phyloP scores from a whole-genome alignment of 1,284 basidiomycete species.

The Amylostereum chailletii region DNA sequence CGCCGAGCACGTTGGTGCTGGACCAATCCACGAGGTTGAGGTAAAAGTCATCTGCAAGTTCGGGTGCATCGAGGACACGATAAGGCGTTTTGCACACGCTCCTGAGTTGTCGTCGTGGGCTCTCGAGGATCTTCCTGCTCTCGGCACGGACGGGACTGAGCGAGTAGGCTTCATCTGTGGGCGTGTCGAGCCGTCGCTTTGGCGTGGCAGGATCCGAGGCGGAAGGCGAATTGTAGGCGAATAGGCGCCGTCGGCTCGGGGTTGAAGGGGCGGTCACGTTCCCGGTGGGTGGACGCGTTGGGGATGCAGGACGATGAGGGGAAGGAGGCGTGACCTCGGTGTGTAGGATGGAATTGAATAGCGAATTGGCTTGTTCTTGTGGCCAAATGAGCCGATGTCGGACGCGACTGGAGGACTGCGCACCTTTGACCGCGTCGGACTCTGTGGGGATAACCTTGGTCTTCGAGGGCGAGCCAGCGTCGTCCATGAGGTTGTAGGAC shows the following conservation, averaged over 20 bases:
- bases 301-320: constrained; percentile 49
- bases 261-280: constrained; percentile 43
- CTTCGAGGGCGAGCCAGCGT: constrained; percentile 58
- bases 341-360: constrained; percentile 67
- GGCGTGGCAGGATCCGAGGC: constrained; percentile 49
- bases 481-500: constrained; percentile 69
- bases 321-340: constrained; percentile 68
- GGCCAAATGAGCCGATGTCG: background rate
- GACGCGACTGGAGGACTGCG: constrained; percentile 11
- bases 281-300: constrained; percentile 37
- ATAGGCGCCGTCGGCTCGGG: constrained; percentile 58
- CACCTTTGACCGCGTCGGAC: constrained; percentile 70
- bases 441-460: constrained; percentile 67
- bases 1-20: constrained; percentile 88
- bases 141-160: constrained; percentile 85
- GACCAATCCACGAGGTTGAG: constrained; percentile 98
- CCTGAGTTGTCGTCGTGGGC: constrained; percentile 74
- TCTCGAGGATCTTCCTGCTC: constrained; percentile 78
- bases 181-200: constrained; percentile 58
- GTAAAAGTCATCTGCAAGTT: constrained; percentile 97
- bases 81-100: constrained; percentile 93
- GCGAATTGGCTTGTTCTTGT: constrained; percentile 72
- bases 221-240: constrained; percentile 59
- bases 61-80: constrained; percentile 95
- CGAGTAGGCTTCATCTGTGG: constrained; percentile 82